Base-by-base conservation (phyloP, 1,284 basidiomycete species). In the Fomitopsis pinicola region DNA sequence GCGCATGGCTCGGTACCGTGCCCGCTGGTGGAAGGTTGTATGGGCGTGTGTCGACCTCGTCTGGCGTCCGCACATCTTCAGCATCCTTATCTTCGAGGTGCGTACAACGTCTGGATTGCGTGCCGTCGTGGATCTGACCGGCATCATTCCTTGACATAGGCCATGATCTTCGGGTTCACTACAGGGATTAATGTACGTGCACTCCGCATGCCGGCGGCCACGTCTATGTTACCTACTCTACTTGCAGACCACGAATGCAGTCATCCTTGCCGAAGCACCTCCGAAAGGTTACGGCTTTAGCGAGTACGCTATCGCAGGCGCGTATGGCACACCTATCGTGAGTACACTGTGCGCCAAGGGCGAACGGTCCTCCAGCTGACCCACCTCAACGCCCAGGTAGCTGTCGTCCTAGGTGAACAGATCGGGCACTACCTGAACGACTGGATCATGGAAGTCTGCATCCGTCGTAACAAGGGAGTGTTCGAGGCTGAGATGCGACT, bases 401-500 rank as follows among this genome's bases (percentile, higher is more conserved):
- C 83, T 0, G 82, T 86, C 3, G 58, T 91, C n/a, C 69, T 91
- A 46, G 90, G 89, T 44, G 88, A 92, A 70, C 28, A 90, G 1
- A 68, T 83, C 5, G 89, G 89, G 42, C 80, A 86, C 17, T 91
- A 82, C 66, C 68, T 80, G 61, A 90, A 91, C 66, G 89, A 91
- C 62, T 85, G 80, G 77, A 81, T 89, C 50, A 84, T 85, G 78
- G 81, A 80, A 62, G 46, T 71, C n/a, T 79, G 76, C 57, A 83
- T 88, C 66, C 76, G 79, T 52, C 75, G 83, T n/a, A 87, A 89
- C 69, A 76, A 78, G 0, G 89, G 89, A 64, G 84, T 91, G 38
- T 91, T 91, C 72, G 82, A 87, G 66, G 86, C 89, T 5, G 88
- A 91, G 69, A 81, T 73, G 65, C 85, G 88, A 42, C 75, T 89